Conservation (phyloP, 176 grass and related monocot species). For the Triticum urartu region DNA sequence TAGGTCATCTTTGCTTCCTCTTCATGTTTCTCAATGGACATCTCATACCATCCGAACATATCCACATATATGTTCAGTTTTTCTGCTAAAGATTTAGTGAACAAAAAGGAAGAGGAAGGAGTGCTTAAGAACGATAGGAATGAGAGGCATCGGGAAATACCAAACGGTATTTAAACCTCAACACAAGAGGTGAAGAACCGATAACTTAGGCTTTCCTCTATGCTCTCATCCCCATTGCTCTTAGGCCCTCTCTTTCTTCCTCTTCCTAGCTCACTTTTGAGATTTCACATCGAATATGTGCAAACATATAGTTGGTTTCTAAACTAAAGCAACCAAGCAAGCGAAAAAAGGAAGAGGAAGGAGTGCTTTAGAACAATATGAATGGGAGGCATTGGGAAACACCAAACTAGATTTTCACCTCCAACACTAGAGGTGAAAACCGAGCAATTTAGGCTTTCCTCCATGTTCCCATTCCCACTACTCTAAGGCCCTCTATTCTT, state of each 20-base stretch:
- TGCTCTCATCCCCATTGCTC: slow-evolving; percentile 26
- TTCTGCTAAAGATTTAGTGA: neutral
- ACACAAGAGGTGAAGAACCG: neutral
- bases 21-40: too few relatives aligned
- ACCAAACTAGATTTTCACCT: too few relatives aligned
- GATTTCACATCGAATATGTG: neutral
- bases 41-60: too few relatives aligned
- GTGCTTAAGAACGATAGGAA: slow-evolving; percentile 26
- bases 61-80: neutral
- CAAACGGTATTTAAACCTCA: neutral
- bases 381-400: too few relatives aligned
- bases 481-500: too few relatives aligned
- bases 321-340: neutral
- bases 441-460: too few relatives aligned
- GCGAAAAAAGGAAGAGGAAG: neutral
- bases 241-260: slow-evolving; percentile 29
- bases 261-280: slow-evolving; percentile 10
- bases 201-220: neutral
- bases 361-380: too few relatives aligned
- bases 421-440: too few relatives aligned
- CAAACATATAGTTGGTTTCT: neutral
- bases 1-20: too few relatives aligned
- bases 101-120: slow-evolving; percentile 26
- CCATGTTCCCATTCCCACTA: too few relatives aligned
- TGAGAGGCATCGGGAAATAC: slow-evolving; percentile 28